A percentile compares a stretch with the other conserved stretches of the same genome.
phyloP scores from a whole-genome alignment of 106 monocot genomes.

The Gastrodia elata region DNA sequence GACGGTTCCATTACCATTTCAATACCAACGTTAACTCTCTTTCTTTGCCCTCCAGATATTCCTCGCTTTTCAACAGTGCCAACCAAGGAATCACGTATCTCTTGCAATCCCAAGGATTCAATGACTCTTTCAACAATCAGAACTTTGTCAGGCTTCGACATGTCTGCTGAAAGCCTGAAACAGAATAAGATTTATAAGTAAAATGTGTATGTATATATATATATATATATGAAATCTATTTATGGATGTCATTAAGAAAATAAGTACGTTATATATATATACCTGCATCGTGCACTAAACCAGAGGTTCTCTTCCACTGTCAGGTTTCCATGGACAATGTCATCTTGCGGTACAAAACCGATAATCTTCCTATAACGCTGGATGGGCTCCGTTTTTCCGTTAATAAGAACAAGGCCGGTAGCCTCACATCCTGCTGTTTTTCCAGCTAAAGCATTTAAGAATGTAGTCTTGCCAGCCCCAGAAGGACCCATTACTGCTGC shows the following conservation, averaged over 20 bases:
- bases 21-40: constrained; percentile 86
- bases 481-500: constrained; percentile 98
- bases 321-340: constrained; percentile 95
- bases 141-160: constrained; percentile 69
- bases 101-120: constrained; percentile 77
- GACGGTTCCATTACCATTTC: constrained; percentile 99
- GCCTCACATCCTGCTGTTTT: constrained; percentile 75
- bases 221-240: no score
- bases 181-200: constrained; percentile 5
- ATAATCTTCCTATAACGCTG: constrained; percentile 92
- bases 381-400: constrained; percentile 69
- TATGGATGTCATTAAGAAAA: no score
- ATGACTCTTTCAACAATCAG: constrained; percentile 94
- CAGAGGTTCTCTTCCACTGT: constrained; percentile 98
- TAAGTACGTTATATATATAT: constrained; percentile 7
- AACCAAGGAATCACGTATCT: constrained; percentile 73
- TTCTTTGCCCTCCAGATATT: constrained; percentile 93
- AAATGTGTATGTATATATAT: no score
- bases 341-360: constrained; percentile 99
- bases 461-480: constrained; percentile 94
- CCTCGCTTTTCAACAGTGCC: constrained; percentile 94
- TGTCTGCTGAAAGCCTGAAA: constrained; percentile 55
- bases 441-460: constrained; percentile 83
- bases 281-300: constrained; percentile 99
- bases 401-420: constrained; percentile 73